Base-by-base conservation (phyloP, 306 rosid genomes). In the Albizia julibrissin region DNA sequence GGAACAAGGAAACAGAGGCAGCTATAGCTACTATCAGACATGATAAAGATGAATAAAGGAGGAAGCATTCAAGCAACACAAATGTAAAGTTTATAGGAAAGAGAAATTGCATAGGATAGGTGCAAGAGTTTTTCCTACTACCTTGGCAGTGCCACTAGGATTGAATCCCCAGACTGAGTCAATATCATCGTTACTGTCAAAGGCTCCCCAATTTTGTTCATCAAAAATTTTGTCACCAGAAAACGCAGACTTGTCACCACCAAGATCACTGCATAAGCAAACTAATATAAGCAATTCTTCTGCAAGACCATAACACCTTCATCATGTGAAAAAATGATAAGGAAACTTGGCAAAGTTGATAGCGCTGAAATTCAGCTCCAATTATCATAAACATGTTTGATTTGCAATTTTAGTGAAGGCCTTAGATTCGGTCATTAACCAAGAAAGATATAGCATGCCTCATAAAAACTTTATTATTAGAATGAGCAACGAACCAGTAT, bases 101-200 rank as follows among this genome's bases (percentile, higher is more conserved):
- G 50, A 52, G 15, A 71, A 42, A 22, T 43, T 24, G 75, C 56
- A 71, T 13, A n/a, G 75, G 34, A 19, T 43, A 14, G 58, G 58
- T 43, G n/a, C 11, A 22, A 44, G 75, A 43, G 31, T 40, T 43
- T 69, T 70, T 71, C 76, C 40, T 44, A 72, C 61, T 24, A 94
- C 98, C 94, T 91, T 94, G 44, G 84, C 73, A 66, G 82, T 74
- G 88, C 87, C 87, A 72, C 67, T 83, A 22, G 92, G 69, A 82
- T 89, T 92, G 83, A 96, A 91, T 77, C 93, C 97, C 99, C 98
- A 96, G 46, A 93, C 89, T 3, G 98, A 91, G 86, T 94, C 97
- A 78, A 94, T 21, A 40, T 96, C 98, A 79, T 94, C 97, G 72
- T 94, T 94, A 37, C 88, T 24, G 83, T 94, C 99, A 49, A 91